These are phyloP conservation scores for Backusella westeae DNA, from an alignment of 192 early-diverging fungal species.

Conservation along the genomic window DNA sequence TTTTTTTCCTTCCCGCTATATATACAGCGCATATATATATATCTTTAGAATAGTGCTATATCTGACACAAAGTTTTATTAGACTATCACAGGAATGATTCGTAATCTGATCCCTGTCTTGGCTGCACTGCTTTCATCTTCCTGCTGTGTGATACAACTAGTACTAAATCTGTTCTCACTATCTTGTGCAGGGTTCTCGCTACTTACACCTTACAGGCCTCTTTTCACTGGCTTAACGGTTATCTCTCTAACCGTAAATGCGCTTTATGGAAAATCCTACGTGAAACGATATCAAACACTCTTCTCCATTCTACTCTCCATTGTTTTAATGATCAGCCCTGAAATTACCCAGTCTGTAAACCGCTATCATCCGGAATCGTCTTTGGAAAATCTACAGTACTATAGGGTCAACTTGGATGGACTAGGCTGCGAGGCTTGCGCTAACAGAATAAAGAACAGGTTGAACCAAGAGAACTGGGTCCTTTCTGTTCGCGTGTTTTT, in stretches of 20 bases:
- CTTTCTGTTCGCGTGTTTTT: conserved; percentile 41
- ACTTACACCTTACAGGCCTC: conserved; percentile 45
- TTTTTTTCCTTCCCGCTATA: neutral
- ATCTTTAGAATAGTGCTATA: neutral
- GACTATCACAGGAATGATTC: conserved; percentile 7
- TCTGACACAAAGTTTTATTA: neutral
- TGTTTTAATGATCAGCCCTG: conserved; percentile 37
- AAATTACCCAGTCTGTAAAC: conserved; percentile 32
- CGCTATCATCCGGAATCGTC: neutral
- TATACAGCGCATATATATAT: neutral
- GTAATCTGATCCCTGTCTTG: conserved; percentile 15
- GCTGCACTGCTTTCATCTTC: conserved; percentile 43
- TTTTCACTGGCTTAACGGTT: conserved; percentile 34
- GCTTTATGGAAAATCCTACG: conserved; percentile 21
- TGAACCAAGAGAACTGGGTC: conserved; percentile 25
- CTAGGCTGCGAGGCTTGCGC: conserved; percentile 53
- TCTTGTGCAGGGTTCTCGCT: conserved; percentile 55
- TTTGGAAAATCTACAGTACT: conserved; percentile 21
- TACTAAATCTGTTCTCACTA: conserved; percentile 51
- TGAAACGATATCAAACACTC: conserved; percentile 3
- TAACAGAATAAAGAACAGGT: conserved; percentile 40
- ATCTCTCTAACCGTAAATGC: conserved; percentile 28
- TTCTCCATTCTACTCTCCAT: conserved; percentile 24
- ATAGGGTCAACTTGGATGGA: conserved; percentile 37
- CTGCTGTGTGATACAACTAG: conserved; percentile 53